Evolutionary conservation across 352 stramenopile genomes (phyloP).

Genomic region (Elongisporangium anandrum): DNA sequence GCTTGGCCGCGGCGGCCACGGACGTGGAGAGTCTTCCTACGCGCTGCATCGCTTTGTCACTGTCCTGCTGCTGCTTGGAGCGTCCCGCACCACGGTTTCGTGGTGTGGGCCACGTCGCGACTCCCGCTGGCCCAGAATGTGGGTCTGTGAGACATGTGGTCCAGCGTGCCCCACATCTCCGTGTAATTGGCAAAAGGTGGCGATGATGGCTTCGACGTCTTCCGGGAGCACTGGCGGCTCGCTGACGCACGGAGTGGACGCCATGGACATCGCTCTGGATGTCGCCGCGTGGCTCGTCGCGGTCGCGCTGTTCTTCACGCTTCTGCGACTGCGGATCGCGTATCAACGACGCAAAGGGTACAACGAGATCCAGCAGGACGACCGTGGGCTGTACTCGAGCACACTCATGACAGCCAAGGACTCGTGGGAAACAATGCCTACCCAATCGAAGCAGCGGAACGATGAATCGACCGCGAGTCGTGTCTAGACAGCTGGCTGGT

Average conservation of each 20-base stretch:
- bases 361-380: conserved; percentile 60
- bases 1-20: neutral
- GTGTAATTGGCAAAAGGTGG: neutral
- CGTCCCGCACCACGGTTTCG: neutral
- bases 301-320: conserved; percentile 32
- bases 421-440: conserved; percentile 51
- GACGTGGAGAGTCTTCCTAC: neutral
- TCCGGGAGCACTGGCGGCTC: neutral
- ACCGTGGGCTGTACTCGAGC: conserved; percentile 56
- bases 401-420: conserved; percentile 57
- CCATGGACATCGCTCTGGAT: conserved; percentile 25
- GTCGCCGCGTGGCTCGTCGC: conserved; percentile 35
- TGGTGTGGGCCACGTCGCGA: neutral
- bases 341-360: conserved; percentile 56
- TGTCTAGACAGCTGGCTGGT: neutral
- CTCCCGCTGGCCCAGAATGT: neutral
- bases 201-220: neutral
- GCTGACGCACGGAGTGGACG: conserved; percentile 9
- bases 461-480: neutral
- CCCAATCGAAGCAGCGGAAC: neutral
- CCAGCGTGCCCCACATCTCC: neutral
- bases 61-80: neutral
- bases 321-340: conserved; percentile 38
- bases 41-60: neutral
- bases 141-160: neutral